A percentile compares a stretch with the other conserved stretches of the same genome.
Evolutionary conservation across 495 filamentous ascomycete species (phyloP).

Genomic region (Barbatosphaeria neglecta): DNA sequence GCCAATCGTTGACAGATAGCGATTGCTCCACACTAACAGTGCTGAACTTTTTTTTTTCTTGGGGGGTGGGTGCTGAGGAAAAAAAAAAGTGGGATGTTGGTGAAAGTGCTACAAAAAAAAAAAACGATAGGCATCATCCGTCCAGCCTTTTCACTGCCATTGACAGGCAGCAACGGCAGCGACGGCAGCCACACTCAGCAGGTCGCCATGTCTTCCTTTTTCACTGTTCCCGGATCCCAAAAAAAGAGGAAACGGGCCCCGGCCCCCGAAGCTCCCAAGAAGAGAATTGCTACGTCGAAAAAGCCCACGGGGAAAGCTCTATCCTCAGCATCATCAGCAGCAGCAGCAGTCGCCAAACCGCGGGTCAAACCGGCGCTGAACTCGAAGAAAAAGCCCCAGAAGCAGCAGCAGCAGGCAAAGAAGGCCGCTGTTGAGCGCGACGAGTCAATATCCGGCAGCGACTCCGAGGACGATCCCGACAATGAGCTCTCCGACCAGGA

Average conservation of each 20-base stretch:
- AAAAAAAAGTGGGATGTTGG: background rate
- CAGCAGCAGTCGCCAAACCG: slow-evolving; percentile 15
- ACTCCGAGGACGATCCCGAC: slow-evolving; percentile 41
- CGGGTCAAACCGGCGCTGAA: slow-evolving; percentile 24
- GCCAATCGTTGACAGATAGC: background rate
- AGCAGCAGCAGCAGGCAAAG: background rate
- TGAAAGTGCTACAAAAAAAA: background rate
- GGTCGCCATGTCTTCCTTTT: slow-evolving; percentile 73
- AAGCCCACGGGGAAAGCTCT: background rate
- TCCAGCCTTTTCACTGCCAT: slow-evolving; percentile 5
- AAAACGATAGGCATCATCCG: background rate
- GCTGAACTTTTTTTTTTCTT: slow-evolving; percentile 13
- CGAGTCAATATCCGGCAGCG: slow-evolving; percentile 82
- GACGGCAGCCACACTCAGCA: too few relatives aligned
- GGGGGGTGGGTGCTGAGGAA: too few relatives aligned
- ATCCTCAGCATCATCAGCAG: too few relatives aligned
- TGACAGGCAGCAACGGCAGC: slow-evolving; percentile 1
- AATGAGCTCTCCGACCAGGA: slow-evolving; percentile 23
- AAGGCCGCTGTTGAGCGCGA: slow-evolving; percentile 38
- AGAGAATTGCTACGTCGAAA: slow-evolving; percentile 29
- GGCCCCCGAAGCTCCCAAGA: slow-evolving; percentile 29
- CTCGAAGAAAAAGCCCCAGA: slow-evolving; percentile 38
- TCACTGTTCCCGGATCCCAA: slow-evolving; percentile 62
- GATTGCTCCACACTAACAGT: background rate
- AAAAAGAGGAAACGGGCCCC: slow-evolving; percentile 65